phyloP scores from a whole-genome alignment of 129 eudicot species.

The Sambucus nigra region DNA sequence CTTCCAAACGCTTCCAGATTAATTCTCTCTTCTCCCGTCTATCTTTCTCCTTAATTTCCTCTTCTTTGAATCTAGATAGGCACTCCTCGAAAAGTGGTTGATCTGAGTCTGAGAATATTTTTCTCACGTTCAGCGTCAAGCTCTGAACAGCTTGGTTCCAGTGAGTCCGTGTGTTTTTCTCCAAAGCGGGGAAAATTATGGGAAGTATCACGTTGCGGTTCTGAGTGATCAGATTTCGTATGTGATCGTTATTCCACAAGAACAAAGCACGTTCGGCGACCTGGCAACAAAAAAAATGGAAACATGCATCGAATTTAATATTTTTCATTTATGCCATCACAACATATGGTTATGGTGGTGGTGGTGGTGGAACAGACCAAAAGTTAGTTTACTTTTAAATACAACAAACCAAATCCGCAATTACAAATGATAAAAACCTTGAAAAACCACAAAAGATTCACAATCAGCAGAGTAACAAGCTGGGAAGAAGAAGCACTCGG shows the following conservation, averaged over 20 bases:
- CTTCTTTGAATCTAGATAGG: conserved; percentile 41
- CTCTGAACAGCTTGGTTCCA: conserved; percentile 79
- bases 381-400: too few species aligned
- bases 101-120: conserved; percentile 47
- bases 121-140: conserved; percentile 52
- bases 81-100: conserved; percentile 56
- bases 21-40: conserved; percentile 37
- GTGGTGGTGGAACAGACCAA: too few species aligned
- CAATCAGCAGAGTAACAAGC: too few species aligned
- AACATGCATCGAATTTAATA: not conserved
- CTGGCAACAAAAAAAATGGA: conserved; percentile 15
- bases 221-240: conserved; percentile 43
- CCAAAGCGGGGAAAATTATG: conserved; percentile 51
- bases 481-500: too few species aligned
- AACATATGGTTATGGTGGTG: too few species aligned
- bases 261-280: conserved; percentile 63
- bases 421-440: too few species aligned
- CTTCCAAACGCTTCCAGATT: conserved; percentile 40
- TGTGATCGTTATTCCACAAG: conserved; percentile 60
- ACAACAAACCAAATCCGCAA: too few species aligned
- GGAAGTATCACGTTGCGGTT: conserved; percentile 57
- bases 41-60: conserved; percentile 43
- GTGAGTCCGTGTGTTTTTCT: conserved; percentile 45
- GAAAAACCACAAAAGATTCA: too few species aligned
- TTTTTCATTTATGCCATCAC: too few species aligned